Evolutionary conservation across 371 early-diverging fungal species (phyloP).

Genomic region (Homolaphlyctis polyrhiza): DNA sequence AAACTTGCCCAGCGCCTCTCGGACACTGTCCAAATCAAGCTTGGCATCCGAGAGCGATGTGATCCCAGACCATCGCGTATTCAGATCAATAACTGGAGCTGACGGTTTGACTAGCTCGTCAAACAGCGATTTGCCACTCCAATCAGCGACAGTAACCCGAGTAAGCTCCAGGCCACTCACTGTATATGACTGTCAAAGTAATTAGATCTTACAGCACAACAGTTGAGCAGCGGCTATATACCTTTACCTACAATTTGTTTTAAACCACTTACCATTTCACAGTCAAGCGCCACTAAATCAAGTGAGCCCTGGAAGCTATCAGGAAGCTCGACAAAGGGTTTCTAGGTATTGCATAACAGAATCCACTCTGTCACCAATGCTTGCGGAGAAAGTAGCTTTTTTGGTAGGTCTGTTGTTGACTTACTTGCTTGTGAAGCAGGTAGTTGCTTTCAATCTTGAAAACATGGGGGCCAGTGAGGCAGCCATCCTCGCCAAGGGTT

Average conservation of each 20-base stretch:
- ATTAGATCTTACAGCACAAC: neutral
- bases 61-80: conserved; percentile 71
- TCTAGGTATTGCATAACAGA: too few species aligned
- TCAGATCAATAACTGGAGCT: conserved; percentile 61
- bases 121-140: conserved; percentile 36
- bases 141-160: conserved; percentile 62
- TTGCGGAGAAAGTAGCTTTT: conserved; percentile 9
- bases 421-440: conserved; percentile 15
- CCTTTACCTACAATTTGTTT: neutral
- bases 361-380: too few species aligned
- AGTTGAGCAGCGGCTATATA: too few species aligned
- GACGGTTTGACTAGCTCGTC: conserved; percentile 70
- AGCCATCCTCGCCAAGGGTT: conserved; percentile 13
- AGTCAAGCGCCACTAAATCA: conserved; percentile 61
- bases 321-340: conserved; percentile 24
- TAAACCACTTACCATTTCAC: conserved; percentile 66
- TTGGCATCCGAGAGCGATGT: conserved; percentile 46
- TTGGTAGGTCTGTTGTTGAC: neutral
- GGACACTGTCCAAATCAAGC: conserved; percentile 57
- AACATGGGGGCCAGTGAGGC: conserved; percentile 31
- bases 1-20: conserved; percentile 47
- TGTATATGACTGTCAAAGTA: conserved; percentile 53
- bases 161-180: conserved; percentile 61
- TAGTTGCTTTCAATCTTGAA: conserved; percentile 23
- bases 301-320: neutral